Base-by-base conservation (phyloP, 108 stramenopile genomes). In the Stephanodiscus triporus region DNA sequence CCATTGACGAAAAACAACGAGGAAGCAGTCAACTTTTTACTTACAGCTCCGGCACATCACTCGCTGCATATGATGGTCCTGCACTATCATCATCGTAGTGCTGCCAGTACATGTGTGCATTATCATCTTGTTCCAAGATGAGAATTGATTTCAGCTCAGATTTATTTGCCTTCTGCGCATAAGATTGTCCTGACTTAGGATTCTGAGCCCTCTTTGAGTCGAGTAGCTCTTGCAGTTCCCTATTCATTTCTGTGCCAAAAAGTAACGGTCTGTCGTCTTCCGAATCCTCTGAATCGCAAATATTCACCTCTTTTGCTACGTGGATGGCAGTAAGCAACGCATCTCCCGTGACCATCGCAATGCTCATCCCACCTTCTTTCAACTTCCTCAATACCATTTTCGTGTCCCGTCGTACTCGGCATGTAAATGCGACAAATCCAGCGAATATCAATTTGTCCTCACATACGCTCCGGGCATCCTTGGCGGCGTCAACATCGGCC, bases 321-420 rank as follows among this genome's bases (percentile, higher is more conserved):
- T 98, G 97, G 65, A 95, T 82, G 9, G 97, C 97, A 24, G 98
- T 98, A 32, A 98, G 78, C 24, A 97, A 73, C 0, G 97, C 96
- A 85, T 98, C 98, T 0, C 98, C 98, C 24, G 98, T 98, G 17
- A 97, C 91, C 98, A 98, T 98, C 5, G 94, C 86, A 11, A 97
- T 90, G 19, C 22, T 26, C 84, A 90, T 87, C 16, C 93, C 96
- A 40, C 96, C 96, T 63, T 97, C 92, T 76, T 88, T 89, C 48
- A 97, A 86, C 64, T 79, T 73, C 14, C 60, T 50, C 34, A 97
- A 64, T 4, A 96, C 95, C 38, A 76, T 63, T 62, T 89, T 80
- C 9, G 97, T 97, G 82, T 98, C 98, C 53, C 89, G 88, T 42
- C 97, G 83, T 23, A 98, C 96, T 50, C 87, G 84, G 78, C 98